These are phyloP conservation scores for Scedosporium aurantiacum DNA, from an alignment of 2,329 filamentous ascomycete species.

Conservation along the genomic window DNA sequence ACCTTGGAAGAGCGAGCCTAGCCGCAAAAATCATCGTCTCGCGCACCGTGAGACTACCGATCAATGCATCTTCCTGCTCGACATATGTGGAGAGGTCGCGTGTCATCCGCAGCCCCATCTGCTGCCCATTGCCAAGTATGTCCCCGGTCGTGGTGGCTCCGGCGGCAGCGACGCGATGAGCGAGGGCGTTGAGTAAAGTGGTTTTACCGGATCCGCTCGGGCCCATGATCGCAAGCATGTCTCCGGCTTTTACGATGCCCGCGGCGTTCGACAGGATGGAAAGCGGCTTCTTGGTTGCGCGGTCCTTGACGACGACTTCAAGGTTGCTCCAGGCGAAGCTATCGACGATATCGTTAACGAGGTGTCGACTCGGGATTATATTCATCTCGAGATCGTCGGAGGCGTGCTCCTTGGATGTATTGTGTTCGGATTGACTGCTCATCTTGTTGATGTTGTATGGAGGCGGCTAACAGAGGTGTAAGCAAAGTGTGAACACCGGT, in stretches of 20 bases:
- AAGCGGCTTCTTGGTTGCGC: conserved; percentile 6
- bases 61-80: conserved; percentile 78
- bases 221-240: conserved; percentile 73
- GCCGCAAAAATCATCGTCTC: conserved; percentile 75
- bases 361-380: too few relatives aligned
- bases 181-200: conserved; percentile 70
- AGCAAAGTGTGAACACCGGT: too few relatives aligned
- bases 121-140: conserved; percentile 49
- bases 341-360: conserved; percentile 47
- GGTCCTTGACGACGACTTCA: conserved; percentile 45
- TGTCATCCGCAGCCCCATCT: conserved; percentile 36
- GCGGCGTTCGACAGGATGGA: conserved; percentile 10
- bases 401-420: too few relatives aligned
- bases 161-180: conserved; percentile 41
- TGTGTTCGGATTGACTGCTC: too few relatives aligned
- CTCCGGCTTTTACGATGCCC: conserved; percentile 33
- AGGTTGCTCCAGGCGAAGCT: conserved; percentile 55
- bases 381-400: too few relatives aligned
- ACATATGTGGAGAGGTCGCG: conserved; percentile 64
- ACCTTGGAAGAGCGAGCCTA: conserved; percentile 50
- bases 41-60: conserved; percentile 67
- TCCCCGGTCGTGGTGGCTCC: conserved; percentile 34
- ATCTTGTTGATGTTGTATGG: too few relatives aligned
- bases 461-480: too few relatives aligned
- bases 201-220: conserved; percentile 68